Evolutionary conservation across 169 alveolate genomes (phyloP), one percentile per base, ranked within the genome.

Genomic region (Toxoplasma gondii): DNA sequence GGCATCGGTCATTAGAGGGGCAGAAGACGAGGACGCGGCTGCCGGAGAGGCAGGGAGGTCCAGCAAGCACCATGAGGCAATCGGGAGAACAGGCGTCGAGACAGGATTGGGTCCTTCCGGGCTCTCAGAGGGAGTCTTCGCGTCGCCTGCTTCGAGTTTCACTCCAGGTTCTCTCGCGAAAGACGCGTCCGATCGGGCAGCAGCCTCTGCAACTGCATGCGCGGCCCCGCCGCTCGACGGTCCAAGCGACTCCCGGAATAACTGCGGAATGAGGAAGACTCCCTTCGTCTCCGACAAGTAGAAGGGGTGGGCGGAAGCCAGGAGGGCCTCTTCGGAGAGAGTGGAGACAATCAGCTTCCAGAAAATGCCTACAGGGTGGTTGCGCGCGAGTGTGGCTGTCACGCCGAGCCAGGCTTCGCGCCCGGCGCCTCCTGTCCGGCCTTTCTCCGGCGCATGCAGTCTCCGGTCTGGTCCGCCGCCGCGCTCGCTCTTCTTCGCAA

Each of bases 1-100:
- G 39, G 86, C 49, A n/a, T 78, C 86, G n/a, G 74, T 64, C 74
- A 64, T 27, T 27, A 64, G 74, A 17, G 86, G 86, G 29, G 86
- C 22, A 4, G 86, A 78, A 19, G 86, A 82, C 12, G 90, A 38
- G 24, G 90, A 36, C 5, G 90, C 4, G 24, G 90, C 31, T 7
- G 90, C n/a, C n/a, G 67, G 67, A 2, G 83, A 36, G 10, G 86
- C 34, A 29, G 94, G 91, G 45, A 58, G 88, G 70, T 81, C 87
- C 24, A 92, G 94, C 34, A 92, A 82, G 38, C 94, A 80, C 94
- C 94, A 92, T 41, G 84, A 84, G 49, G 94, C 90, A 7, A 92
- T 10, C 7, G 94, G 94, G 45, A 92, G 87, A 64, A 92, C 82
- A 36, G 94, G 38, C 27, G 94, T 44, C 36, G 94, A 82, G 16